phyloP scores from a whole-genome alignment of 2,329 filamentous ascomycete genomes.

The Sphaerulina populicola region DNA sequence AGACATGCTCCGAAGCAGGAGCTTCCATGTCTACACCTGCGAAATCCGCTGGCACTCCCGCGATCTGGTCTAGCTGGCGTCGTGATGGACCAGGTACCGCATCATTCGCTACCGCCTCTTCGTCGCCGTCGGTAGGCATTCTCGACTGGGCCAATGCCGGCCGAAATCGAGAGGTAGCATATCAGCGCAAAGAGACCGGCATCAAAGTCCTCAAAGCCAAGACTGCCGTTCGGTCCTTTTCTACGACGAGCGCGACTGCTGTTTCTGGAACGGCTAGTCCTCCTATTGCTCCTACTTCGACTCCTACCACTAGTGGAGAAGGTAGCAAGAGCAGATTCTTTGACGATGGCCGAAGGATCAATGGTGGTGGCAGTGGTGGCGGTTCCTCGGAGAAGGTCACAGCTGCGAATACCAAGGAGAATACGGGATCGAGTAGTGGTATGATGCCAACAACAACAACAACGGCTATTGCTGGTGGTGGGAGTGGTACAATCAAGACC shows the following conservation, averaged over 20 bases:
- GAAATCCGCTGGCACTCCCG: constrained; percentile 28
- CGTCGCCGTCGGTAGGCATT: not conserved
- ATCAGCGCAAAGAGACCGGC: constrained; percentile 60
- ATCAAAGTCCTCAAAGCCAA: constrained; percentile 93
- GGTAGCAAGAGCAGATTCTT: constrained; percentile 41
- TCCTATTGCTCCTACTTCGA: constrained; percentile 13
- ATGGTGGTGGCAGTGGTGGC: constrained; percentile 2
- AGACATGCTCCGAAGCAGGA: constrained; percentile 12
- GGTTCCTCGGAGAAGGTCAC: constrained; percentile 12
- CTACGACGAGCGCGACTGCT: constrained; percentile 29
- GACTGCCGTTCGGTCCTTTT: constrained; percentile 47
- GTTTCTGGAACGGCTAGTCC: constrained; percentile 18
- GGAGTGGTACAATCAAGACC: constrained; percentile 23
- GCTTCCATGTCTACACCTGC: constrained; percentile 13
- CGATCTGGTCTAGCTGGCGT: constrained; percentile 44
- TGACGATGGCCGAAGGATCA: constrained; percentile 39
- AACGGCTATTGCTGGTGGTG: no score
- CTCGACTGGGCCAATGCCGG: constrained; percentile 50
- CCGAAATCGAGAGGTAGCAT: constrained; percentile 51
- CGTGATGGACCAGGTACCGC: constrained; percentile 30
- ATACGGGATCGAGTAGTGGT: constrained; percentile 11
- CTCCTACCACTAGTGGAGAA: constrained; percentile 11
- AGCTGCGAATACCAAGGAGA: constrained; percentile 29
- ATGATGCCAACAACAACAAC: constrained; percentile 7
- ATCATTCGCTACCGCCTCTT: constrained; percentile 11